Evolutionary conservation across 805 yeast species (phyloP).

Genomic region (Ogataea glucozyma): DNA sequence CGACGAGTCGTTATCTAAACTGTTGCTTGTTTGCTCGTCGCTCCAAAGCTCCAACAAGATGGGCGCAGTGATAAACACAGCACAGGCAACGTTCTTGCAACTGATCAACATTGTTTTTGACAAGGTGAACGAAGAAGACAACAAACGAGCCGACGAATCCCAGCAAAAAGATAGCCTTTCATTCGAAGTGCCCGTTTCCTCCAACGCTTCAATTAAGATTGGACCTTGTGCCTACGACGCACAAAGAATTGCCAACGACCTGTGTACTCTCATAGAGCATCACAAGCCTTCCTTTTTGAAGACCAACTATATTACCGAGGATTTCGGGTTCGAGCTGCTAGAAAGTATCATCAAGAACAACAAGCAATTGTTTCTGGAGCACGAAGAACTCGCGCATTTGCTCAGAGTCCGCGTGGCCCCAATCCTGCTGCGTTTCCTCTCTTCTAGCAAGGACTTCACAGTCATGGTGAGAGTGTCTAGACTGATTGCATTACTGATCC

Average conservation of each 20-base stretch:
- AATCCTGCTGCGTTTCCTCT: conserved; percentile 63
- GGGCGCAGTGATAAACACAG: conserved; percentile 82
- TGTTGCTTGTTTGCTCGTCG: conserved; percentile 69
- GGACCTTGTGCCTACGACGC: conserved; percentile 67
- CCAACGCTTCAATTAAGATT: conserved; percentile 43
- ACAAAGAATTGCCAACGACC: conserved; percentile 65
- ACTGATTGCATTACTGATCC: conserved; percentile 60
- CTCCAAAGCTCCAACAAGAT: conserved; percentile 69
- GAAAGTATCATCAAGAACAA: conserved; percentile 78
- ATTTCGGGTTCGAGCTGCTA: conserved; percentile 76
- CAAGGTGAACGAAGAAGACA: conserved; percentile 47
- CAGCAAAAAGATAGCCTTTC: conserved; percentile 17
- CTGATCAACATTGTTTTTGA: conserved; percentile 78
- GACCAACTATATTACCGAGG: conserved; percentile 53
- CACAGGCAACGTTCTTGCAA: conserved; percentile 91
- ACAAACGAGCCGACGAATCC: conserved; percentile 13
- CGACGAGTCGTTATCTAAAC: conserved; percentile 55
- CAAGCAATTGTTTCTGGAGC: conserved; percentile 51
- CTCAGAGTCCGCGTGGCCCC: conserved; percentile 75
- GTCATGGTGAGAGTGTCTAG: conserved; percentile 75
- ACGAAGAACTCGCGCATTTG: conserved; percentile 64
- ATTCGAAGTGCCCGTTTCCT: conserved; percentile 46
- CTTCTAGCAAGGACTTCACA: conserved; percentile 61
- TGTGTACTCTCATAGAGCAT: conserved; percentile 66
- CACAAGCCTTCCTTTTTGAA: conserved; percentile 57